Evolutionary conservation across 352 stramenopile genomes (phyloP), one percentile per base, ranked within the genome.

Genomic region (Globisporangium polare): DNA sequence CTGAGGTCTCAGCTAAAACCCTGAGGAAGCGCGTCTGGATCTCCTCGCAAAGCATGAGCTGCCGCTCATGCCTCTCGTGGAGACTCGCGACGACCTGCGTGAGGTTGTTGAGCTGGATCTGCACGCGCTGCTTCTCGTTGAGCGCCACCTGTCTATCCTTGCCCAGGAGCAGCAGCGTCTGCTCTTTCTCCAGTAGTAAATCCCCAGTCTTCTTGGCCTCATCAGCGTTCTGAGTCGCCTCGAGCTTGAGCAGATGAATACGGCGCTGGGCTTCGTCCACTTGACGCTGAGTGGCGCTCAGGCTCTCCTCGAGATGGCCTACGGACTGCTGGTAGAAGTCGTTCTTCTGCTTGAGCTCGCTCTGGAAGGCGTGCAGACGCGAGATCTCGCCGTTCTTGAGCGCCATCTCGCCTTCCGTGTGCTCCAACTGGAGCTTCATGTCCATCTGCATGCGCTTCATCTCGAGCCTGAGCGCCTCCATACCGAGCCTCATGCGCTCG

Each of bases 401-500:
- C 58, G 83, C 82, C 60, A 89, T 87, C 49, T 91, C 82, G 18
- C 74, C 68, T 20, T 86, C 75, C 0, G 66, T 74, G 45, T 88
- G 82, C 58, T 89, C 79, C 15, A 86, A 59, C 66, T 91, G 79
- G 18, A 91, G 66, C 53, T 83, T 84, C 73, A 88, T 85, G 27
- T 89, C 82, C 75, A 89, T 86, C 43, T 87, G 79, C 60, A 89
- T 73, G 15, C 79, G 76, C 68, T 88, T 87, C 63, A 88, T 79
- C 62, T 91, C 82, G 18, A 87, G 61, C 0, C 78, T 66, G 54
- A 88, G 54, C 22, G 63, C 83, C 43, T 91, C 77, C 57, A 80
- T 71, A 33, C 83, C 77, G 18, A 88, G 60, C 0, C 72, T 67
- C 72, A 88, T 73, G 42, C 66, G 85, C 59, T 91, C 82, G 47